These are phyloP conservation scores for Agrocybe praecox DNA, from an alignment of 768 basidiomycete genomes.

Conservation along the genomic window DNA sequence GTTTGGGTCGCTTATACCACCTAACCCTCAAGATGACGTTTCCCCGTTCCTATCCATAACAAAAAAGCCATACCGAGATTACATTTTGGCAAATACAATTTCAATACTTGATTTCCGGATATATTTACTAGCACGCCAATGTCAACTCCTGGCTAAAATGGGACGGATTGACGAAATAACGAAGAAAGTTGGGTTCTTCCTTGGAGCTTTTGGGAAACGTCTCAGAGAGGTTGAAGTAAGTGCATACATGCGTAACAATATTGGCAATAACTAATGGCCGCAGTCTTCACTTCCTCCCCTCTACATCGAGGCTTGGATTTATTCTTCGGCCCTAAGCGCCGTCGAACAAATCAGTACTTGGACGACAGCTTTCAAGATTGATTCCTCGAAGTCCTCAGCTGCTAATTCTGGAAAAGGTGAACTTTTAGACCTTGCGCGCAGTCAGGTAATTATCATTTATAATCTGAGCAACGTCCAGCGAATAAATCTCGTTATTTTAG, in stretches of 20 bases:
- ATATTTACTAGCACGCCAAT: conserved; percentile 89
- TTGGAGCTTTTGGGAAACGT: conserved; percentile 74
- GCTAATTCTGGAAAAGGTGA: conserved; percentile 87
- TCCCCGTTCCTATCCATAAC: conserved; percentile 73
- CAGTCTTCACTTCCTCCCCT: conserved; percentile 52
- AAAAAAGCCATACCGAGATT: conserved; percentile 86
- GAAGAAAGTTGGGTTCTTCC: conserved; percentile 70
- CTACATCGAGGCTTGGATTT: conserved; percentile 94
- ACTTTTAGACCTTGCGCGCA: conserved; percentile 83
- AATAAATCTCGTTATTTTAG: conserved; percentile 39
- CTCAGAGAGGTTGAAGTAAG: conserved; percentile 80
- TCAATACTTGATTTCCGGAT: conserved; percentile 92
- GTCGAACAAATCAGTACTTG: conserved; percentile 81
- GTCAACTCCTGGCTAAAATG: conserved; percentile 69
- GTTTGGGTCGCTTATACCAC: conserved; percentile 86
- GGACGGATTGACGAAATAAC: conserved; percentile 72
- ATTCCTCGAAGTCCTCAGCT: conserved; percentile 45
- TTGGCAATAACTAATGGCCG: neutral
- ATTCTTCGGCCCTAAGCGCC: conserved; percentile 84
- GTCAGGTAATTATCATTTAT: conserved; percentile 58
- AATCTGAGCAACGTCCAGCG: neutral
- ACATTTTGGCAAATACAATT: conserved; percentile 88
- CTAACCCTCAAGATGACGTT: conserved; percentile 73
- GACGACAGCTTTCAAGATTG: conserved; percentile 51
- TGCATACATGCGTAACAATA: conserved; percentile 26